These are phyloP conservation scores for Reticulomyxa filosa DNA, from an alignment of 78 protist genomes.

Conservation along the genomic window DNA sequence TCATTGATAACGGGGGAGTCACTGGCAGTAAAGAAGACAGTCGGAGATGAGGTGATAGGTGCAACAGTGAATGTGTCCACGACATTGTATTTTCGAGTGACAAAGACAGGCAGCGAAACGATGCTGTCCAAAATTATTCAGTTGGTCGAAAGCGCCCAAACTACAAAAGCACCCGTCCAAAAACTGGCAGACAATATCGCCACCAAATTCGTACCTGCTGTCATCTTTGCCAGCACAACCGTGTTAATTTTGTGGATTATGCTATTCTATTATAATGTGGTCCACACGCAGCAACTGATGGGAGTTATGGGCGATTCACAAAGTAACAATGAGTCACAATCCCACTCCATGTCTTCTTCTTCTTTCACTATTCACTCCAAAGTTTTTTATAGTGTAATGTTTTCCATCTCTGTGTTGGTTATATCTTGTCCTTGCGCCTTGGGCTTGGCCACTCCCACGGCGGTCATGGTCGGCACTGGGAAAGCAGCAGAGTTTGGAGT, in stretches of 20 bases:
- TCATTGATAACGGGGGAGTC: not conserved
- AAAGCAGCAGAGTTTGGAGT: not conserved
- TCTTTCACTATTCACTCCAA: no score
- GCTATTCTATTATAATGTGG: no score
- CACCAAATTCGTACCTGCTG: conserved; percentile 52
- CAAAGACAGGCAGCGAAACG: conserved; percentile 15
- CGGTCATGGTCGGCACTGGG: conserved; percentile 72
- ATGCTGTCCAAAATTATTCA: conserved; percentile 22
- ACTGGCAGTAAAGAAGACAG: not conserved
- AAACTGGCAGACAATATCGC: conserved; percentile 55
- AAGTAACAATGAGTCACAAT: no score
- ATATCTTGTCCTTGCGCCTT: conserved; percentile 74
- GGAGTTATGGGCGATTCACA: no score
- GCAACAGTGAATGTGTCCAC: conserved; percentile 56
- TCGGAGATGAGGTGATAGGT: conserved; percentile 37
- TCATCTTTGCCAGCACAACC: conserved; percentile 55
- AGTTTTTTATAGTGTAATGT: no score
- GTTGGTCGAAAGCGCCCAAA: conserved; percentile 74
- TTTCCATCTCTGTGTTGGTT: conserved; percentile 45
- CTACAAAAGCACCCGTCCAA: conserved; percentile 32
- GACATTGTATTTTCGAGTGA: no score
- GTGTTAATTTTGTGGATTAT: no score
- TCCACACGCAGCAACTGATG: no score
- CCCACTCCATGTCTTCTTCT: no score
- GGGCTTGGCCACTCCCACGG: conserved; percentile 72